These are phyloP conservation scores for Metschnikowia matae DNA, from an alignment of 805 yeast genomes.

Conservation along the genomic window DNA sequence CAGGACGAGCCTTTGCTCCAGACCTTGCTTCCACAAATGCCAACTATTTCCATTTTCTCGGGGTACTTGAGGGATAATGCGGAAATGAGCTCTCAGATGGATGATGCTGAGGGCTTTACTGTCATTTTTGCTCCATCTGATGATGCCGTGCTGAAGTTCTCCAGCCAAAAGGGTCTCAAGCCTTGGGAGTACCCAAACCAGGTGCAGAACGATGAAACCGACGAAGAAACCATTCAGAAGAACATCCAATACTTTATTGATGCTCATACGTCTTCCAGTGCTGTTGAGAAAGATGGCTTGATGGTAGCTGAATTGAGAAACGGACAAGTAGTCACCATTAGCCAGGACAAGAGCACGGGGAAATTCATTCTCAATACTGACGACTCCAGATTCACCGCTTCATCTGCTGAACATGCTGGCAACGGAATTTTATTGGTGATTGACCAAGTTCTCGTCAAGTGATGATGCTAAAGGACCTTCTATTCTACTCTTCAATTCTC, in stretches of 20 bases:
- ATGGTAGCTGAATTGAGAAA: slow-evolving; percentile 5
- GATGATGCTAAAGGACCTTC: not conserved
- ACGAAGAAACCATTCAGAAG: slow-evolving; percentile 37
- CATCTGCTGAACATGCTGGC: slow-evolving; percentile 29
- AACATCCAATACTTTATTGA: slow-evolving; percentile 59
- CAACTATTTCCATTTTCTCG: slow-evolving; percentile 55
- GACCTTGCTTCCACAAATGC: slow-evolving; percentile 33
- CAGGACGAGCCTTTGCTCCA: slow-evolving; percentile 23
- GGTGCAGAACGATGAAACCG: slow-evolving; percentile 34
- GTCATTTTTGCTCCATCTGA: slow-evolving; percentile 73
- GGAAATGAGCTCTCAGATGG: slow-evolving; percentile 46
- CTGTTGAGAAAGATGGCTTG: not conserved
- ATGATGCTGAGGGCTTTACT: slow-evolving; percentile 35
- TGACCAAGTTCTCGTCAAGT: slow-evolving; percentile 25
- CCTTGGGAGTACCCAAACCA: slow-evolving; percentile 80
- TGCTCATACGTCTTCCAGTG: slow-evolving; percentile 45
- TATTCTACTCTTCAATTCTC: not conserved
- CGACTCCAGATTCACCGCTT: slow-evolving; percentile 25
- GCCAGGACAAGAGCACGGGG: not conserved
- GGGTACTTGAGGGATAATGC: slow-evolving; percentile 65
- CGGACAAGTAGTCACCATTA: slow-evolving; percentile 6
- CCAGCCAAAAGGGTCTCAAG: slow-evolving; percentile 48
- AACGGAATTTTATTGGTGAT: slow-evolving; percentile 39
- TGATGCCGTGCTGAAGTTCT: slow-evolving; percentile 39
- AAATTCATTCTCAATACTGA: not conserved